These are phyloP conservation scores for Ascochyta clinopodiicola DNA, from an alignment of 2,329 filamentous ascomycete species.

Conservation along the genomic window DNA sequence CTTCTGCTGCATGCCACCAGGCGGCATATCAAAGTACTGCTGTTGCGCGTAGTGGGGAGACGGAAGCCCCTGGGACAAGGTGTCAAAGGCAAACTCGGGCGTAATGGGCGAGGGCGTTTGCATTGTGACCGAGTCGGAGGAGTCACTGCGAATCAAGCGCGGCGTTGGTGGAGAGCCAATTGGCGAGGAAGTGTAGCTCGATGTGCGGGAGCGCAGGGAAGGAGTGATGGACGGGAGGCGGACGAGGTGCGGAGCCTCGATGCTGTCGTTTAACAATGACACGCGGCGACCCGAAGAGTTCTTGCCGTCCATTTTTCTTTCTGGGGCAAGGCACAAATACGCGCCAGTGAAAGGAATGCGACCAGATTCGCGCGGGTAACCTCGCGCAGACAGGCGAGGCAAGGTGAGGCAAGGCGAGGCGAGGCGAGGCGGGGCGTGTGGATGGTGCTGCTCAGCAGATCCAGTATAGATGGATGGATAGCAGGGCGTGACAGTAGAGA, in stretches of 20 bases:
- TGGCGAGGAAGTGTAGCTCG: constrained; percentile 55
- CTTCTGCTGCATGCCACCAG: constrained; percentile 17
- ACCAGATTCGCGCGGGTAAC: constrained; percentile 22
- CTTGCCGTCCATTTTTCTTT: constrained; percentile 58
- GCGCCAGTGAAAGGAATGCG: constrained; percentile 41
- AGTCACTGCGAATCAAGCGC: constrained; percentile 54
- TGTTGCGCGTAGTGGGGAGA: constrained; percentile 39
- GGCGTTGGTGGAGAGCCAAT: constrained; percentile 56
- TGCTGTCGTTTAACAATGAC: constrained; percentile 58
- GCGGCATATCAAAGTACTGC: constrained; percentile 34
- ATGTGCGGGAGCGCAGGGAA: constrained; percentile 49
- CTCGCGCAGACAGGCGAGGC: constrained; percentile 31
- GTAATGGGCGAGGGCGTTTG: constrained; percentile 57
- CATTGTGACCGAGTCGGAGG: constrained; percentile 53
- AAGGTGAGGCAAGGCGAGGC: constrained; percentile 1
- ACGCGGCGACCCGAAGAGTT: constrained; percentile 58
- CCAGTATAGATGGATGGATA: not conserved
- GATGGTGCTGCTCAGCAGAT: constrained; percentile 3
- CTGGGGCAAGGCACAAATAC: constrained; percentile 31
- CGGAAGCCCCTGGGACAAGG: constrained; percentile 26
- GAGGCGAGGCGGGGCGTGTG: not conserved
- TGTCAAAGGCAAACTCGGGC: constrained; percentile 48
- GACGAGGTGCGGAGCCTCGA: constrained; percentile 37
- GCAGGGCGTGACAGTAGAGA: not conserved
- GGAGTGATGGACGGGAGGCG: constrained; percentile 48